Evolutionary conservation across 2,329 filamentous ascomycete genomes (phyloP), one percentile per base, ranked within the genome.

Genomic region (Exutisphaerella laricina): DNA sequence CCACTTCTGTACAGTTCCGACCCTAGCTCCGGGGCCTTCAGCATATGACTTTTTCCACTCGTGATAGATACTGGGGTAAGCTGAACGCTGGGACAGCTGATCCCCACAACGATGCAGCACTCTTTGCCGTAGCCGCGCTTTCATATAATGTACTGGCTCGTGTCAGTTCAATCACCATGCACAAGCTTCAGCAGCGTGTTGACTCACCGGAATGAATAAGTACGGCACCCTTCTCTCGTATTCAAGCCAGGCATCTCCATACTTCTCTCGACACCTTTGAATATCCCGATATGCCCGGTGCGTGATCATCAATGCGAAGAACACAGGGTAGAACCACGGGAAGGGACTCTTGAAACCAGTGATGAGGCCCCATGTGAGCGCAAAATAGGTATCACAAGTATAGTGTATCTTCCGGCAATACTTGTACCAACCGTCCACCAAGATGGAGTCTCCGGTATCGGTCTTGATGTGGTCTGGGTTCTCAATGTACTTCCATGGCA

Each of bases 281-380:
- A 89, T 85, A 60, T 94, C 87, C 47, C 87, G 75, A 52, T 71
- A 70, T 4, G 85, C 83, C 46, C 87, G 82, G 65, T 94, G 87
- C 7, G 80, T 72, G 58, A 92, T 90, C 85, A 90, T 90, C 54
- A 68, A 67, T 13, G 73, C 71, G 63, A 94, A 94, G 71, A 94
- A 94, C 25, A 85, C 65, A 0, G 85, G 84, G 62, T 94, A 90
- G 67, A 94, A 92, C 85, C 87, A 94, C 1, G 87, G 87, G 68
- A 90, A 89, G 0, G 86, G 85, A 60, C 82, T 87, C 25, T 72
- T 71, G 67, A 90, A 89, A 8, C 86, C 86, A 2, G 84, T 88
- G 54, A 90, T 82, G n/a, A 89, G 66, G 17, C 81, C 86, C 86
- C 86, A 92, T 49, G 72, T 77, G 41, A 86, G 62, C 5, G 86